These are phyloP conservation scores for Daldinia bambusicola DNA, from an alignment of 495 filamentous ascomycete species.

Conservation along the genomic window DNA sequence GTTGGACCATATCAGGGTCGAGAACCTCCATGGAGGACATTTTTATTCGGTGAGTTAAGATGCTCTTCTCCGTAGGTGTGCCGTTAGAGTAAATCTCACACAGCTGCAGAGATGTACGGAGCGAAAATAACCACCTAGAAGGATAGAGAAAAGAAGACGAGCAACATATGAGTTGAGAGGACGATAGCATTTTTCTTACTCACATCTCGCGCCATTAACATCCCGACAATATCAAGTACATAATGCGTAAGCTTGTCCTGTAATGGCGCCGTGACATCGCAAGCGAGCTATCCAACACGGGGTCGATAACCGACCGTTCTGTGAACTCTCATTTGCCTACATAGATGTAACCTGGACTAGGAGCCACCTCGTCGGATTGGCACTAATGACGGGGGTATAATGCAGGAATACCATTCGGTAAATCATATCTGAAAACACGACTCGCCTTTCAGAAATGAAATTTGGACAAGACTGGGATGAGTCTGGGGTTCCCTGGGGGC, in stretches of 20 bases:
- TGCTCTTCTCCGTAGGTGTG: neutral
- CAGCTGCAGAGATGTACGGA: neutral
- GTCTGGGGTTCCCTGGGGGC: constrained; percentile 35
- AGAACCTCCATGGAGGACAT: constrained; percentile 41
- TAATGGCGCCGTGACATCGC: constrained; percentile 28
- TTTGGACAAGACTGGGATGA: constrained; percentile 25
- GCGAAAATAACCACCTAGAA: constrained; percentile 2
- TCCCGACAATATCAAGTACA: constrained; percentile 26
- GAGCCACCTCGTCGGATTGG: constrained; percentile 31
- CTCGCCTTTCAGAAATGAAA: constrained; percentile 13
- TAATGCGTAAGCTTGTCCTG: constrained; percentile 18
- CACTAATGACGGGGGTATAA: constrained; percentile 24
- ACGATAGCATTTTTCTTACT: constrained; percentile 26
- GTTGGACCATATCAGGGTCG: constrained; percentile 32
- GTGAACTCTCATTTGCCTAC: constrained; percentile 23
- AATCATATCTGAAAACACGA: constrained; percentile 28
- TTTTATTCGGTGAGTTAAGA: constrained; percentile 1
- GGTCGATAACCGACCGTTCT: constrained; percentile 25
- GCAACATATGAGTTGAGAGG: constrained; percentile 14
- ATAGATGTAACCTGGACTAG: constrained; percentile 13
- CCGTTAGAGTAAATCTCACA: neutral
- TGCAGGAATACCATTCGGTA: constrained; percentile 19
- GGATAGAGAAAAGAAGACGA: constrained; percentile 5
- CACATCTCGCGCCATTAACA: constrained; percentile 28
- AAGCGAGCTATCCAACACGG: constrained; percentile 35